These are phyloP conservation scores for Coniferiporia weirii DNA, from an alignment of 1,284 basidiomycete genomes.

Conservation along the genomic window DNA sequence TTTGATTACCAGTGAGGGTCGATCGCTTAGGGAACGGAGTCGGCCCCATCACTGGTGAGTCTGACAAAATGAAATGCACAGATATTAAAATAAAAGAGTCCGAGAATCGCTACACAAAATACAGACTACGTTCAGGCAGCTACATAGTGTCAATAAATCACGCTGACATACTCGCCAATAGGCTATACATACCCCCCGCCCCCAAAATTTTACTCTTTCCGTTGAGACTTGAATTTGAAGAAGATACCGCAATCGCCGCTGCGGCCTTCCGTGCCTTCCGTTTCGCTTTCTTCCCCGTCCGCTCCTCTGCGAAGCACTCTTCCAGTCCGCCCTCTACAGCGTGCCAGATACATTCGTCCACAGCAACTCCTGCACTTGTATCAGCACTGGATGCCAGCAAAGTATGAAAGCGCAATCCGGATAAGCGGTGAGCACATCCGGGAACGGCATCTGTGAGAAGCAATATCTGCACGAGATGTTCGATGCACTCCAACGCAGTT, in stretches of 20 bases:
- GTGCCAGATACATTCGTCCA: constrained; percentile 37
- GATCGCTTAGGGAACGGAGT: no score
- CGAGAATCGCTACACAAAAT: neutral
- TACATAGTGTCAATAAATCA: constrained; percentile 6
- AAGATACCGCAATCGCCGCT: no score
- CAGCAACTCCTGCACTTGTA: constrained; percentile 13
- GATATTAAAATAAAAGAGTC: no score
- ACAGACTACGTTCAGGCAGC: neutral
- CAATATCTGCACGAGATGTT: constrained; percentile 55
- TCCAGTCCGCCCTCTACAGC: constrained; percentile 45
- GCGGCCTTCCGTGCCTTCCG: constrained; percentile 4
- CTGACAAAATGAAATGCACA: no score
- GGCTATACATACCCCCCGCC: constrained; percentile 5
- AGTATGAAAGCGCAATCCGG: constrained; percentile 53
- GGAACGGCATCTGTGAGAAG: constrained; percentile 46
- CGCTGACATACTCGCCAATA: constrained; percentile 8
- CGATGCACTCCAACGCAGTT: constrained; percentile 52
- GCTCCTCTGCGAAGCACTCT: constrained; percentile 41
- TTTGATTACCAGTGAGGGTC: no score
- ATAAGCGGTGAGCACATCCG: constrained; percentile 44
- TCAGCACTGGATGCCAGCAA: constrained; percentile 31
- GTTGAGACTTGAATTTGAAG: neutral
- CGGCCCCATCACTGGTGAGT: no score
- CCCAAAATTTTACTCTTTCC: neutral
- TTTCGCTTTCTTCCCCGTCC: constrained; percentile 27